Evolutionary conservation across 371 early-diverging fungal genomes (phyloP).

Genomic region (Mucor saturninus): DNA sequence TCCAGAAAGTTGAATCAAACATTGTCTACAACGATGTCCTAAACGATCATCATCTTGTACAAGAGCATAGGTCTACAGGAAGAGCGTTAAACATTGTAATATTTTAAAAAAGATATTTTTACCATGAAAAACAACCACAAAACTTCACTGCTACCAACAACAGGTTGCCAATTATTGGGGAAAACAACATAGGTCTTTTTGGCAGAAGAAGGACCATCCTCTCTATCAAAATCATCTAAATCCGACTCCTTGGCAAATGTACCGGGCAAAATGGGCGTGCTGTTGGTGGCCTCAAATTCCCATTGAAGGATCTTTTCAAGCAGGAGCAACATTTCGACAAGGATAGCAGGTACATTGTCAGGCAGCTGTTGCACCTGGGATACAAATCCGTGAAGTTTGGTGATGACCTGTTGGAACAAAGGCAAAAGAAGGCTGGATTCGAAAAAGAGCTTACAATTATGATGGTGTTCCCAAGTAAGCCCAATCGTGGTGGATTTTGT

Average conservation of each 20-base stretch:
- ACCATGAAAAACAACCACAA: slow-evolving; percentile 64
- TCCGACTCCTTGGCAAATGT: slow-evolving; percentile 50
- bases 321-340: slow-evolving; percentile 53
- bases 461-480: slow-evolving; percentile 71
- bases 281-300: slow-evolving; percentile 66
- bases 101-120: slow-evolving; percentile 8
- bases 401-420: slow-evolving; percentile 39
- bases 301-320: slow-evolving; percentile 70
- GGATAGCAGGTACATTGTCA: slow-evolving; percentile 26
- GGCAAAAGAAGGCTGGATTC: slow-evolving; percentile 52
- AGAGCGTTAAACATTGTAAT: too few relatives aligned
- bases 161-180: slow-evolving; percentile 53
- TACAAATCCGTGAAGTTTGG: slow-evolving; percentile 37
- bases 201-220: slow-evolving; percentile 43
- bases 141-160: slow-evolving; percentile 58
- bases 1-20: slow-evolving; percentile 74
- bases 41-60: slow-evolving; percentile 56
- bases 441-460: slow-evolving; percentile 68
- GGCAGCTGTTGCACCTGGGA: slow-evolving; percentile 36
- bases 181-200: slow-evolving; percentile 47
- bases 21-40: slow-evolving; percentile 66
- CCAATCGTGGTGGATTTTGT: slow-evolving; percentile 64
- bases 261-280: slow-evolving; percentile 46
- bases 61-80: slow-evolving; percentile 36
- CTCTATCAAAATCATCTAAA: slow-evolving; percentile 55